A percentile compares a stretch with the other conserved stretches of the same genome.
Conservation (phyloP, 495 filamentous ascomycete genomes). For the Zalerion maritima region DNA sequence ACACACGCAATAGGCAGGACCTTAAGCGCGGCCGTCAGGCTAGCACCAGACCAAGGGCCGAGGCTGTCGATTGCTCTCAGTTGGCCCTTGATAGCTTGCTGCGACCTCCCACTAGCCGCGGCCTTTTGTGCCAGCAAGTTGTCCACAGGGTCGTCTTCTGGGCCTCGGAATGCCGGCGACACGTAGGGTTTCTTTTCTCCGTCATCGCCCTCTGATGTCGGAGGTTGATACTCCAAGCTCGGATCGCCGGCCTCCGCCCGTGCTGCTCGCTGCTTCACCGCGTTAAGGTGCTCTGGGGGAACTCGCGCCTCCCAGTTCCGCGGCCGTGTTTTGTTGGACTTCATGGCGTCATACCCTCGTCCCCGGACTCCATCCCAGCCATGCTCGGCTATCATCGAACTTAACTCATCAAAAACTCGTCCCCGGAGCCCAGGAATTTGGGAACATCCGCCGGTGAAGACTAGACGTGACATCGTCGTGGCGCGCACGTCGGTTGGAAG, state of each 20-base stretch:
- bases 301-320: conserved; percentile 18
- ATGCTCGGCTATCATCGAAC: conserved; percentile 39
- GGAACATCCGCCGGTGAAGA: conserved; percentile 73
- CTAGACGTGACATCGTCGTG: conserved; percentile 77
- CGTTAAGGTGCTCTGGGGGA: conserved; percentile 6
- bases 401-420: conserved; percentile 67
- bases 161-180: conserved; percentile 26
- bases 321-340: conserved; percentile 34
- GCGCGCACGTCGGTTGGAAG: conserved; percentile 71
- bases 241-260: conserved; percentile 9
- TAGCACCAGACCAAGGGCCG: conserved; percentile 80
- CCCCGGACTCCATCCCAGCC: conserved; percentile 69
- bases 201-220: not conserved
- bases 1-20: conserved; percentile 67
- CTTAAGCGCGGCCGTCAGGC: conserved; percentile 63
- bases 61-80: conserved; percentile 69
- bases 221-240: conserved; percentile 1
- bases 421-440: conserved; percentile 65
- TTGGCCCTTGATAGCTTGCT: conserved; percentile 40
- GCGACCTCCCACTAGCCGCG: too few relatives aligned
- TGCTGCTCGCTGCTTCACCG: conserved; percentile 3
- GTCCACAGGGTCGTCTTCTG: conserved; percentile 49
- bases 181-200: conserved; percentile 15
- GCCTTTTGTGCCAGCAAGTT: conserved; percentile 41
- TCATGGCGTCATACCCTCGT: conserved; percentile 41